phyloP scores from a whole-genome alignment of 768 basidiomycete species.

The Trametes maxima region DNA sequence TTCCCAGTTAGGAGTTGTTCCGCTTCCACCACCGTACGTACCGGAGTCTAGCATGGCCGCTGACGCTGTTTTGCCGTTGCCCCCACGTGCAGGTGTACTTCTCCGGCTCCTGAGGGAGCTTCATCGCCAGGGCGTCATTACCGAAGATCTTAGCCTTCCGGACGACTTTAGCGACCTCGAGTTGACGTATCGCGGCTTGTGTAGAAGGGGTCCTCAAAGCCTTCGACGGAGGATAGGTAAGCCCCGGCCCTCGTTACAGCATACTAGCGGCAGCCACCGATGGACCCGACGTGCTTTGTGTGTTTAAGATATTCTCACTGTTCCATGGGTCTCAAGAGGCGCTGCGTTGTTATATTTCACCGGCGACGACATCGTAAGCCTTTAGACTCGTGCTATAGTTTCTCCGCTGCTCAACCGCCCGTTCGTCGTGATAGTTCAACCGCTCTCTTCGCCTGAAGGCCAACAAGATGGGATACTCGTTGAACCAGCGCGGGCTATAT shows the following conservation, averaged over 20 bases:
- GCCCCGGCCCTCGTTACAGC: slow-evolving; percentile 11
- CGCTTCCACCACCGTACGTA: too few species aligned
- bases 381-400: background rate
- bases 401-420: background rate
- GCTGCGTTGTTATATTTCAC: slow-evolving; percentile 94
- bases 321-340: slow-evolving; percentile 79
- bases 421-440: slow-evolving; percentile 65
- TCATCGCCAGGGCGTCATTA: slow-evolving; percentile 62
- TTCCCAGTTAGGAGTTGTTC: background rate
- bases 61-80: background rate
- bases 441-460: slow-evolving; percentile 87
- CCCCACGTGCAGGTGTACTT: slow-evolving; percentile 53
- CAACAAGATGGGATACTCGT: slow-evolving; percentile 72
- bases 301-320: slow-evolving; percentile 68
- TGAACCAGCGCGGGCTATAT: slow-evolving; percentile 87
- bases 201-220: slow-evolving; percentile 44
- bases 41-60: background rate
- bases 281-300: background rate
- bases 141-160: slow-evolving; percentile 77
- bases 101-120: slow-evolving; percentile 57
- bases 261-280: background rate
- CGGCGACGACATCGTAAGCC: slow-evolving; percentile 85
- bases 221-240: slow-evolving; percentile 68
- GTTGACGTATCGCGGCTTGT: slow-evolving; percentile 80
- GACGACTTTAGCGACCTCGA: slow-evolving; percentile 71